Conservation (phyloP, 768 basidiomycete genomes). For the Lentinula lateritia region DNA sequence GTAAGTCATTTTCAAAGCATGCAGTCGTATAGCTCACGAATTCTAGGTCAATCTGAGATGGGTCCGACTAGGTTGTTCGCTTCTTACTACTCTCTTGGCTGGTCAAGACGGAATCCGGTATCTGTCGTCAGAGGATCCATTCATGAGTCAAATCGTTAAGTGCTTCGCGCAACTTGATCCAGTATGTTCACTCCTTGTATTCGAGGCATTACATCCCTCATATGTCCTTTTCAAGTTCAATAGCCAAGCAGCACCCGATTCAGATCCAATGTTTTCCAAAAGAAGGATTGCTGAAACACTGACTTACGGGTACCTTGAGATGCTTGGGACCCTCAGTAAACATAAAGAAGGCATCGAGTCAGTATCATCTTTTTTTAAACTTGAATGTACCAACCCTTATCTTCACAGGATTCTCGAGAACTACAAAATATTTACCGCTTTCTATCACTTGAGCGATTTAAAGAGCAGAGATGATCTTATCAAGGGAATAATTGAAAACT, state of each 20-base stretch:
- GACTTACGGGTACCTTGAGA: slow-evolving; percentile 91
- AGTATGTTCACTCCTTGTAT: slow-evolving; percentile 35
- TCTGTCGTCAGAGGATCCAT: slow-evolving; percentile 75
- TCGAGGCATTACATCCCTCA: neutral
- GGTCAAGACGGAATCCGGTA: slow-evolving; percentile 83
- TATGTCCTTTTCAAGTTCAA: slow-evolving; percentile 46
- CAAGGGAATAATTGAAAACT: slow-evolving; percentile 82
- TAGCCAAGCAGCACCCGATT: slow-evolving; percentile 46
- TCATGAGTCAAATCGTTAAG: slow-evolving; percentile 77
- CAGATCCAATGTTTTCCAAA: slow-evolving; percentile 83
- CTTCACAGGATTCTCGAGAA: slow-evolving; percentile 76
- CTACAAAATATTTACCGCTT: slow-evolving; percentile 89
- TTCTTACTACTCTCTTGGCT: slow-evolving; percentile 78
- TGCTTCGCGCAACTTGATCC: slow-evolving; percentile 92
- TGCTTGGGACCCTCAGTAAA: slow-evolving; percentile 89
- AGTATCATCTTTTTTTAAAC: slow-evolving; percentile 20
- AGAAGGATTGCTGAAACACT: slow-evolving; percentile 76
- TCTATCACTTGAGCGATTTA: slow-evolving; percentile 92
- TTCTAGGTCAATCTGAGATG: slow-evolving; percentile 72
- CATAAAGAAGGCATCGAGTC: slow-evolving; percentile 87
- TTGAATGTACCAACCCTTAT: neutral
- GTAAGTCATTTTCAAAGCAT: slow-evolving; percentile 23
- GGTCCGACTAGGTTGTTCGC: slow-evolving; percentile 78
- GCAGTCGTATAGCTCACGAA: neutral
- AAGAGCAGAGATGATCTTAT: slow-evolving; percentile 89